Conservation (phyloP, 768 basidiomycete genomes). For the Tephrocybe rancida region DNA sequence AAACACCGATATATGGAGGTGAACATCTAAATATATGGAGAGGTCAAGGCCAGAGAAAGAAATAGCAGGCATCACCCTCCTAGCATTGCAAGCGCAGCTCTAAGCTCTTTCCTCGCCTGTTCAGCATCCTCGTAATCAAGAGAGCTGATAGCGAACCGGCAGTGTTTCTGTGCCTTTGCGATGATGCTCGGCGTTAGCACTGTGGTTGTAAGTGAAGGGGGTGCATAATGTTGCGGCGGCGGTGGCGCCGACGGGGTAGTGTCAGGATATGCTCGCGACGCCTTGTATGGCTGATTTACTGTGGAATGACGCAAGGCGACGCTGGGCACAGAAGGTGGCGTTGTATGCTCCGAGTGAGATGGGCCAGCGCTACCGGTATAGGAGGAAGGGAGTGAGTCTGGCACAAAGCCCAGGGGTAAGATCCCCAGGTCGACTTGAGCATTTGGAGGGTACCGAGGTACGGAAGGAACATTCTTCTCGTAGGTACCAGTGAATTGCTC, state of each 20-base stretch:
- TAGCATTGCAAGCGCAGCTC: constrained; percentile 68
- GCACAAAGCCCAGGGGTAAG: constrained; percentile 21
- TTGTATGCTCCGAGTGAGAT: neutral
- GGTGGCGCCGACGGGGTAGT: constrained; percentile 18
- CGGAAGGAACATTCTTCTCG: constrained; percentile 1
- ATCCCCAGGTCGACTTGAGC: constrained; percentile 3
- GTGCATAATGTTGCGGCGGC: constrained; percentile 24
- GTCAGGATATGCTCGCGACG: constrained; percentile 8
- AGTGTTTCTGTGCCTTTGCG: constrained; percentile 86
- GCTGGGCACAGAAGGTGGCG: no score
- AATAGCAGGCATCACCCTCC: constrained; percentile 36
- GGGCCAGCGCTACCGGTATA: neutral
- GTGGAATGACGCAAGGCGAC: no score
- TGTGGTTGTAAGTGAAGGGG: constrained; percentile 26
- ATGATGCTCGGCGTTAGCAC: constrained; percentile 70
- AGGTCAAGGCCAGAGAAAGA: no score
- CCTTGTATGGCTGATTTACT: no score
- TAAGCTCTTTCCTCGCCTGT: constrained; percentile 83
- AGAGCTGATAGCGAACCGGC: constrained; percentile 91
- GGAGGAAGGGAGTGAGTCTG: neutral
- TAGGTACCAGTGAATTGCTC: neutral
- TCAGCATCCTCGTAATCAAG: constrained; percentile 93
- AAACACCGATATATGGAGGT: no score
- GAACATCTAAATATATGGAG: no score
- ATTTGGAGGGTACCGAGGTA: neutral